Percentiles rank a stretch among this genome's conserved stretches.
These are phyloP conservation scores for Mesostigma viride DNA, from an alignment of 139 green algal genomes.

Conservation along the genomic window DNA sequence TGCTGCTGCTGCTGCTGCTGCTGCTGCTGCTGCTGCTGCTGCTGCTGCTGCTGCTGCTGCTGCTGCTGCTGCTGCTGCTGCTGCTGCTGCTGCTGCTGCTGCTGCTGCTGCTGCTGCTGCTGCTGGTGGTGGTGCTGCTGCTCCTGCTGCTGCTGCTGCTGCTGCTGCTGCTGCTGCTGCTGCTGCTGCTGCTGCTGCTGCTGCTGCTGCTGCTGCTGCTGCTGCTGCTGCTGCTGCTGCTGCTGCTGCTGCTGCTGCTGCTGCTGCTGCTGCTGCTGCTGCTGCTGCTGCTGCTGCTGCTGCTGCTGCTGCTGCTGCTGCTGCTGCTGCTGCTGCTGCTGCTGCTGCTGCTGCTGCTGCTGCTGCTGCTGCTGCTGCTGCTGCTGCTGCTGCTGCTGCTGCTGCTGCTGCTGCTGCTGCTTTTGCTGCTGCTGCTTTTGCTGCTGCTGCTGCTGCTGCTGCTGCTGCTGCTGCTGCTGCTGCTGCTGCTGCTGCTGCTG, in stretches of 20 bases:
- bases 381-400: neutral
- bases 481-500: constrained; percentile 1
- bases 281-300: neutral
- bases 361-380: neutral
- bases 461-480: constrained; percentile 1
- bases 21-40: constrained; percentile 1
- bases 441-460: too few relatives aligned
- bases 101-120: neutral
- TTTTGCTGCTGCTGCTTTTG: too few relatives aligned
- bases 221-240: neutral
- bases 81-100: neutral
- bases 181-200: constrained; percentile 1
- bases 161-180: constrained; percentile 1
- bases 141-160: neutral
- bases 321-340: neutral
- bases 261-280: neutral
- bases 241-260: neutral
- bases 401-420: neutral
- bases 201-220: neutral
- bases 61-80: neutral
- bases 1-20: constrained; percentile 1
- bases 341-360: neutral
- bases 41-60: neutral
- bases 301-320: neutral
- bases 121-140: neutral